Conservation (phyloP, 2,329 filamentous ascomycete genomes). For the Shiraia bambusicola region DNA sequence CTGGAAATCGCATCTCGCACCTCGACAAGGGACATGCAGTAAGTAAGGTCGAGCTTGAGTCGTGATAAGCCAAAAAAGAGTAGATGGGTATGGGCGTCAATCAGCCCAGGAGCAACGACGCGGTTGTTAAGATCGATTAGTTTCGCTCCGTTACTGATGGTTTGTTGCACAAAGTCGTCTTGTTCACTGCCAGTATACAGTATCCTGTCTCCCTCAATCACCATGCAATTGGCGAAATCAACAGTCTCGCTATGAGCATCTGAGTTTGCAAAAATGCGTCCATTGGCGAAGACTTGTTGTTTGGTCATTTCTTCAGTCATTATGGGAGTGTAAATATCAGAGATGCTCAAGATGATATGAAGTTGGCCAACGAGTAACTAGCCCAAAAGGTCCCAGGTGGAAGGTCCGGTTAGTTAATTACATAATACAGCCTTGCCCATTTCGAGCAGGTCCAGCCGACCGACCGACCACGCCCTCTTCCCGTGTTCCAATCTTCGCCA, state of each 20-base stretch:
- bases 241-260: conserved; percentile 1
- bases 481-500: background rate
- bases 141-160: conserved; percentile 3
- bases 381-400: background rate
- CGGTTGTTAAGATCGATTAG: conserved; percentile 34
- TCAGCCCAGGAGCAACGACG: conserved; percentile 53
- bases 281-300: conserved; percentile 10
- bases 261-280: conserved; percentile 7
- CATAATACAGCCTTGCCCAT: background rate
- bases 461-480: background rate
- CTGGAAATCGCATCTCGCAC: conserved; percentile 48
- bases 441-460: conserved; percentile 2
- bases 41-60: conserved; percentile 49
- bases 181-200: conserved; percentile 2
- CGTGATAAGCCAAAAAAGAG: conserved; percentile 54
- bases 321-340: background rate
- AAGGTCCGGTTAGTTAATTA: background rate
- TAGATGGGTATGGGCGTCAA: conserved; percentile 58
- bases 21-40: conserved; percentile 49
- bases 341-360: background rate
- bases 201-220: conserved; percentile 8
- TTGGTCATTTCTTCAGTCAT: conserved; percentile 1
- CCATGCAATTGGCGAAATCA: conserved; percentile 10
- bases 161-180: conserved; percentile 3
- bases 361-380: background rate